These are phyloP conservation scores for Daedaleopsis sinensis DNA, from an alignment of 768 basidiomycete species.

Conservation along the genomic window DNA sequence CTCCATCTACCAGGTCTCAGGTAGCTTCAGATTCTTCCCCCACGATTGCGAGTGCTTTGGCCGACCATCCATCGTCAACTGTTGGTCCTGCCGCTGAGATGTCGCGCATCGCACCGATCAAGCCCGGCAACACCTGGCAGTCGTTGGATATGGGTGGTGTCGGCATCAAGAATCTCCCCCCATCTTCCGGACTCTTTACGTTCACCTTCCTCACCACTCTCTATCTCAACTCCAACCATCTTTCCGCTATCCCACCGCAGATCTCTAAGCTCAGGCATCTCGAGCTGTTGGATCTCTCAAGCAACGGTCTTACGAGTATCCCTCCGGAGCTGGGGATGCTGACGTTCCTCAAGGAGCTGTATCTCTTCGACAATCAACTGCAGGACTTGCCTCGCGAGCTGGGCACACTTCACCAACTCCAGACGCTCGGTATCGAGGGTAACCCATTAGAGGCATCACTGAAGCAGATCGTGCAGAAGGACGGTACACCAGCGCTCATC, in stretches of 20 bases:
- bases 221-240: slow-evolving; percentile 94
- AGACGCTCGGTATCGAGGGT: slow-evolving; percentile 95
- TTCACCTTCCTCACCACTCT: slow-evolving; percentile 94
- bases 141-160: slow-evolving; percentile 97
- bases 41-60: slow-evolving; percentile 35
- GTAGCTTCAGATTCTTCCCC: slow-evolving; percentile 37
- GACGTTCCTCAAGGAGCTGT: slow-evolving; percentile 86
- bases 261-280: slow-evolving; percentile 85
- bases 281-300: slow-evolving; percentile 88
- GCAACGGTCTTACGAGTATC: slow-evolving; percentile 76
- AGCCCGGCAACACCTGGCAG: slow-evolving; percentile 80
- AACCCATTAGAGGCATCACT: slow-evolving; percentile 85
- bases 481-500: slow-evolving; percentile 90
- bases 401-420: slow-evolving; percentile 89
- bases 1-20: slow-evolving; percentile 20
- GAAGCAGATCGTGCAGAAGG: slow-evolving; percentile 86
- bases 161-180: slow-evolving; percentile 86
- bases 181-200: slow-evolving; percentile 71
- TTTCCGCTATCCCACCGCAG: slow-evolving; percentile 77
- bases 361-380: slow-evolving; percentile 95
- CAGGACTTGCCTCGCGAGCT: slow-evolving; percentile 82
- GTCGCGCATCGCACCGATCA: slow-evolving; percentile 62
- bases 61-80: slow-evolving; percentile 74
- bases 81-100: slow-evolving; percentile 73
- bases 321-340: slow-evolving; percentile 92